A percentile compares a stretch with the other conserved stretches of the same genome.
Evolutionary conservation across 352 stramenopile species (phyloP).

Genomic region (Globisporangium irregulare): DNA sequence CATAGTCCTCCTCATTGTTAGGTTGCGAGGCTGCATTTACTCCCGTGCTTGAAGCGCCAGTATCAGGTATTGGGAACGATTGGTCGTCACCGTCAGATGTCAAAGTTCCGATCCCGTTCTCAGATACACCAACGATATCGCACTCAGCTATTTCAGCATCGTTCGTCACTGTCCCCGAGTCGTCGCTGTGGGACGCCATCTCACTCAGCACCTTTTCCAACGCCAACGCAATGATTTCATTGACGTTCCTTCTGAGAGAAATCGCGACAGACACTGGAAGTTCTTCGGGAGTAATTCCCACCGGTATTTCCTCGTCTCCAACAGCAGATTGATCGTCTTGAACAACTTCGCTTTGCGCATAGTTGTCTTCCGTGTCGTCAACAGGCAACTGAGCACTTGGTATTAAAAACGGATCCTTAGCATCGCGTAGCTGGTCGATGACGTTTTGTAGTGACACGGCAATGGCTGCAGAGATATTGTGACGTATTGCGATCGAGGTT

Average conservation of each 20-base stretch:
- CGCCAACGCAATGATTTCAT: conserved; percentile 27
- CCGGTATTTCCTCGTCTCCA: not conserved
- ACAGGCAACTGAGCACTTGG: not conserved
- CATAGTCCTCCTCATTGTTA: not conserved
- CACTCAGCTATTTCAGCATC: not conserved
- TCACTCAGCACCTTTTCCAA: conserved; percentile 28
- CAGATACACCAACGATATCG: too few species aligned
- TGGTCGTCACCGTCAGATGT: not conserved
- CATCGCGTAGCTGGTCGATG: conserved; percentile 20
- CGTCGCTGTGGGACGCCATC: conserved; percentile 5
- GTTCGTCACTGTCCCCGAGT: not conserved
- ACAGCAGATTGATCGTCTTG: not conserved
- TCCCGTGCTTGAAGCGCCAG: not conserved
- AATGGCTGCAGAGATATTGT: conserved; percentile 29
- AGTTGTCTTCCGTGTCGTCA: not conserved
- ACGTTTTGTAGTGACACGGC: conserved; percentile 30
- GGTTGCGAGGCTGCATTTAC: not conserved
- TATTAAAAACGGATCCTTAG: not conserved
- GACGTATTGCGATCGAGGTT: conserved; percentile 25
- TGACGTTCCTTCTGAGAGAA: conserved; percentile 32
- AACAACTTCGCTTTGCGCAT: not conserved
- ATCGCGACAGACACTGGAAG: conserved; percentile 25
- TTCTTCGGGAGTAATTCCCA: not conserved
- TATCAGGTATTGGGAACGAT: not conserved
- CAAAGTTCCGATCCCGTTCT: not conserved